A percentile compares a stretch with the other conserved stretches of the same genome.
Evolutionary conservation across 108 stramenopile species (phyloP).

Genomic region (Hondaea fermentalgiana): DNA sequence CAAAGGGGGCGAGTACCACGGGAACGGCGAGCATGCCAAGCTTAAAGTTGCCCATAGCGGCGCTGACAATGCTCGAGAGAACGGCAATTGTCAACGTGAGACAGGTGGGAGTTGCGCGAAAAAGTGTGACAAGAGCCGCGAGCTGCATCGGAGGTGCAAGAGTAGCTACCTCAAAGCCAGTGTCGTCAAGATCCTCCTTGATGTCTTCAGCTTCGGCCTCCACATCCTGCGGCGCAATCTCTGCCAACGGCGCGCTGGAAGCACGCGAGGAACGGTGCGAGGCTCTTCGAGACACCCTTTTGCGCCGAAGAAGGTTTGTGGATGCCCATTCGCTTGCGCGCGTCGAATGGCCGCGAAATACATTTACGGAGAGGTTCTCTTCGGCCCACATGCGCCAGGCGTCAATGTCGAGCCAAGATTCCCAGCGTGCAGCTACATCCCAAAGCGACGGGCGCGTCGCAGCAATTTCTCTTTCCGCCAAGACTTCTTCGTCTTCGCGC

Average conservation of each 20-base stretch:
- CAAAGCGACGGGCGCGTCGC: background rate
- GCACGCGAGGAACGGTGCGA: no score
- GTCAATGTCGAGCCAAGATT: no score
- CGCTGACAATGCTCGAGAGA: background rate
- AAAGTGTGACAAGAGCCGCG: background rate
- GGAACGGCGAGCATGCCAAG: background rate
- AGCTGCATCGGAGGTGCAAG: background rate
- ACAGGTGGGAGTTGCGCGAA: background rate
- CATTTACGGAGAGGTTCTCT: no score
- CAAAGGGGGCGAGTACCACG: background rate
- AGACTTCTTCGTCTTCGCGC: background rate
- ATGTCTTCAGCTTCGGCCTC: background rate
- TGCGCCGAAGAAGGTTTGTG: no score
- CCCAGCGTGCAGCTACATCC: no score
- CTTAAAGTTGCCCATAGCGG: background rate
- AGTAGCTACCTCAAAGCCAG: background rate
- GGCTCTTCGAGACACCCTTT: no score
- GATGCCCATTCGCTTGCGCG: no score
- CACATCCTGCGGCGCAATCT: no score
- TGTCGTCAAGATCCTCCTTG: background rate
- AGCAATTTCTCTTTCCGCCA: background rate
- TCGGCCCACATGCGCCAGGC: no score
- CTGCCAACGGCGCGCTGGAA: no score
- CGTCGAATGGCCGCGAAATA: no score
- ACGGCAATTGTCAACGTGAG: background rate